Conservation (phyloP, 371 early-diverging fungal genomes). For the Quaeritorhiza haematococci region DNA sequence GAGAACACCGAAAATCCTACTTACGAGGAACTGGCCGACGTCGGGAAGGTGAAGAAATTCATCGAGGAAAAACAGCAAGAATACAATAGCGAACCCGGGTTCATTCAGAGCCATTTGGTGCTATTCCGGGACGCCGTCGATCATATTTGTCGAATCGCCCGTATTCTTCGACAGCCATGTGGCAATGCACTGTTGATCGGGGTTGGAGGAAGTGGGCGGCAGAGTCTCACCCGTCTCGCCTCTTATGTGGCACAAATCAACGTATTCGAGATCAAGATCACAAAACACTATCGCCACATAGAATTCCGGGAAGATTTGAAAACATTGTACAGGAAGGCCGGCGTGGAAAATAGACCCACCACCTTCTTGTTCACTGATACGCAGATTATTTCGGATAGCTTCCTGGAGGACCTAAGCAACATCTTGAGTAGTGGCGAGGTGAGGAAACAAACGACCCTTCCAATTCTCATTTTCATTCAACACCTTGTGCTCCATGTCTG, state of each 20-base stretch:
- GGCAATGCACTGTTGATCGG: slow-evolving; percentile 55
- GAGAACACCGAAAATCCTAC: slow-evolving; percentile 21
- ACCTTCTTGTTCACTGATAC: slow-evolving; percentile 49
- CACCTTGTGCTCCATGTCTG: too few relatives aligned
- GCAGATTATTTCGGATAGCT: slow-evolving; percentile 34
- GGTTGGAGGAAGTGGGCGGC: slow-evolving; percentile 51
- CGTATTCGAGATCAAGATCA: slow-evolving; percentile 50
- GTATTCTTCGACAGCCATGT: slow-evolving; percentile 42
- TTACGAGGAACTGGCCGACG: slow-evolving; percentile 48
- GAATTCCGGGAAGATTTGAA: slow-evolving; percentile 56
- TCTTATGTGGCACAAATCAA: slow-evolving; percentile 38
- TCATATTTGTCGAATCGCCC: slow-evolving; percentile 48
- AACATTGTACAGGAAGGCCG: slow-evolving; percentile 37
- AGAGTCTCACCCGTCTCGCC: slow-evolving; percentile 42
- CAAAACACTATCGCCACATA: slow-evolving; percentile 45
- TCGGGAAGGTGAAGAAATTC: slow-evolving; percentile 34
- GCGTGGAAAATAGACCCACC: slow-evolving; percentile 39
- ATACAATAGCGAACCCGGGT: slow-evolving; percentile 50
- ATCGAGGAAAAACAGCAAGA: slow-evolving; percentile 44
- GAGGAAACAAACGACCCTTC: too few relatives aligned
- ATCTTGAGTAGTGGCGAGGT: slow-evolving; percentile 51
- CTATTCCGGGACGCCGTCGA: slow-evolving; percentile 53
- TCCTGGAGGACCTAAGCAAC: slow-evolving; percentile 48
- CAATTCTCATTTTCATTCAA: too few relatives aligned
- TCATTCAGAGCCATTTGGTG: slow-evolving; percentile 46